Evolutionary conservation across 1,284 basidiomycete species (phyloP), one percentile per base, ranked within the genome.

Genomic region (Schizophyllum commune): DNA sequence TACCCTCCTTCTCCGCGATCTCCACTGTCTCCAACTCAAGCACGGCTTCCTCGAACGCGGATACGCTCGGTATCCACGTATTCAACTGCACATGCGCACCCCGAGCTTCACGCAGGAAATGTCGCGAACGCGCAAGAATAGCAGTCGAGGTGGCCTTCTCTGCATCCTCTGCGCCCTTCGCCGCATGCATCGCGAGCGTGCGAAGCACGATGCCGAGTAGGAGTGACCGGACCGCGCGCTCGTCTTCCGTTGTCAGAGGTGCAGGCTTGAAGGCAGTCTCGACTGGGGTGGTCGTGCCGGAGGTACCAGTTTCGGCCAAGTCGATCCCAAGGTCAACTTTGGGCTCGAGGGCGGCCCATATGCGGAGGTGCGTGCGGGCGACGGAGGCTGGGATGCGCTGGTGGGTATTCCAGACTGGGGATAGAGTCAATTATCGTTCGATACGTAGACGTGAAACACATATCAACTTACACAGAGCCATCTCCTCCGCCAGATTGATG

Each of bases 371-470:
- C 0, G 76, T 78, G 62, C 79, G 68, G 0, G 86, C 86, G 13
- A 83, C 76, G 2, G 73, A 72, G 27, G 74, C 73, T 6, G 77
- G 73, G 39, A 88, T 80, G 7, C 86, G 80, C 13, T 80, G 70
- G 65, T 89, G 85, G 0, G 80, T 85, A 66, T 90, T 91, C 88
- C 88, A 90, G 73, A 90, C 86, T 89, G 62, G 53, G 7, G 19
- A 54, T 58, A 52, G 63, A 7, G 54, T 60, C 32, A 52, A 56
- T 39, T 58, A 59, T 21, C 58, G 51, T 58, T n/a, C 13, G n/a
- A 58, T 39, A 33, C 22, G 56, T 4, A 27, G 7, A 53, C 1
- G 22, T 21, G 32, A 55, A 51, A 55, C 20, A 6, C 53, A 15
- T 34, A 22, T 51, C 22, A 20, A 58, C 60, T 67, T 59, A 82